These are phyloP conservation scores for Quercus phellos DNA, from an alignment of 331 rosid species.

Conservation along the genomic window DNA sequence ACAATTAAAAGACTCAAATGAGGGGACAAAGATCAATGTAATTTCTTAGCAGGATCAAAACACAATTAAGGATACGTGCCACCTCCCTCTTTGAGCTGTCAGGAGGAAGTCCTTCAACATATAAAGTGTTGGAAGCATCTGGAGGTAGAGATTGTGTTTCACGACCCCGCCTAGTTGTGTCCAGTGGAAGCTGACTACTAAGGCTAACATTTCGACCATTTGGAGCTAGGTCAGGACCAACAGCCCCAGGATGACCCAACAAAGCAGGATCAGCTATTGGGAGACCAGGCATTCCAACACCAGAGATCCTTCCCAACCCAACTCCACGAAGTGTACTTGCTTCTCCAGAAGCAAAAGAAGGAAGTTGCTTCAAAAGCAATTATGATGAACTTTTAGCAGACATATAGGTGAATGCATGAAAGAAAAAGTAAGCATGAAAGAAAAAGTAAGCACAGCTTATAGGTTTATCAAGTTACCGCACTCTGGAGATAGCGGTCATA, in stretches of 20 bases:
- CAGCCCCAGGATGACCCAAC: constrained; percentile 40
- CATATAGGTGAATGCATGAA: background rate
- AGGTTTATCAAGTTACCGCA: constrained; percentile 45
- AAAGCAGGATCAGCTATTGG: constrained; percentile 47
- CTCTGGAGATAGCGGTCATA: constrained; percentile 86
- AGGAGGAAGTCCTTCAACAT: constrained; percentile 89
- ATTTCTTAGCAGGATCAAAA: background rate
- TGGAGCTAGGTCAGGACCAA: constrained; percentile 41
- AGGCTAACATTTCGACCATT: constrained; percentile 48
- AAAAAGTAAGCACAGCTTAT: constrained; percentile 18
- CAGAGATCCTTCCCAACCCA: constrained; percentile 54
- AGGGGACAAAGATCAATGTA: background rate
- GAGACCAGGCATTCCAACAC: constrained; percentile 46
- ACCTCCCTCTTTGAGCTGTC: constrained; percentile 87
- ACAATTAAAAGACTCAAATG: background rate
- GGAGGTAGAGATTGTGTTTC: constrained; percentile 74
- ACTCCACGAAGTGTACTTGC: constrained; percentile 45
- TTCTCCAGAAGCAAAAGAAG: constrained; percentile 66
- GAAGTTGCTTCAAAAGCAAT: constrained; percentile 45
- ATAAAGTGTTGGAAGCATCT: constrained; percentile 84
- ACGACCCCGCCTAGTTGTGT: constrained; percentile 57
- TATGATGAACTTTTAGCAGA: constrained; percentile 20
- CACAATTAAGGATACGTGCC: constrained; percentile 70
- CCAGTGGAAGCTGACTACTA: constrained; percentile 56
- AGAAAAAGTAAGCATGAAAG: constrained; percentile 12